Conservation (phyloP, 2,329 filamentous ascomycete species). For the Xylaria sp. region DNA sequence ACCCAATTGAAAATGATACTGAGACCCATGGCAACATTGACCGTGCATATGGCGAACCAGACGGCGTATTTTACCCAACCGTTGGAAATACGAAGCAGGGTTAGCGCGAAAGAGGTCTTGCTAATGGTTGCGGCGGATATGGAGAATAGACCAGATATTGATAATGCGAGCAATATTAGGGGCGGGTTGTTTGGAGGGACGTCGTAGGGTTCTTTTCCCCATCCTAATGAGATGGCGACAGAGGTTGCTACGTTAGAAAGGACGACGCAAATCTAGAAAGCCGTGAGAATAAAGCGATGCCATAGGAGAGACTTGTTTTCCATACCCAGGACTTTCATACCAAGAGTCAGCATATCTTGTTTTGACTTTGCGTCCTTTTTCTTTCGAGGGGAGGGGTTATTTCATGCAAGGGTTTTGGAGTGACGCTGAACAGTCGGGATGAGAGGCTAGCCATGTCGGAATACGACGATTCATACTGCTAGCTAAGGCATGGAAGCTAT, state of each 20-base stretch:
- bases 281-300: slow-evolving; percentile 8
- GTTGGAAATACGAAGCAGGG: slow-evolving; percentile 50
- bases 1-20: slow-evolving; percentile 48
- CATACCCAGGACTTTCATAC: slow-evolving; percentile 44
- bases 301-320: neutral
- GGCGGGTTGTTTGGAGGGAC: slow-evolving; percentile 29
- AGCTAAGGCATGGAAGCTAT: neutral
- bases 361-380: neutral
- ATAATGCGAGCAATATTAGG: slow-evolving; percentile 39
- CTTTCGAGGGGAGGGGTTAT: neutral
- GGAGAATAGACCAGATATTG: slow-evolving; percentile 43
- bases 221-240: slow-evolving; percentile 38
- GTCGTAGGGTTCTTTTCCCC: slow-evolving; percentile 37
- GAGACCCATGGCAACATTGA: slow-evolving; percentile 48
- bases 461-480: no score
- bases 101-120: slow-evolving; percentile 55
- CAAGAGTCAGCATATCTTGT: neutral
- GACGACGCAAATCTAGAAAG: slow-evolving; percentile 30
- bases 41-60: slow-evolving; percentile 50
- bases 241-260: slow-evolving; percentile 36
- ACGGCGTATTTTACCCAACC: slow-evolving; percentile 46
- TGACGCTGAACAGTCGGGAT: no score
- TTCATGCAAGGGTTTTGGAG: neutral
- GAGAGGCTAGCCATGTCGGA: neutral
- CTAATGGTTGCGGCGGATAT: slow-evolving; percentile 50